Conservation (phyloP, 2,329 filamentous ascomycete genomes). For the Cordyceps pruinosa region DNA sequence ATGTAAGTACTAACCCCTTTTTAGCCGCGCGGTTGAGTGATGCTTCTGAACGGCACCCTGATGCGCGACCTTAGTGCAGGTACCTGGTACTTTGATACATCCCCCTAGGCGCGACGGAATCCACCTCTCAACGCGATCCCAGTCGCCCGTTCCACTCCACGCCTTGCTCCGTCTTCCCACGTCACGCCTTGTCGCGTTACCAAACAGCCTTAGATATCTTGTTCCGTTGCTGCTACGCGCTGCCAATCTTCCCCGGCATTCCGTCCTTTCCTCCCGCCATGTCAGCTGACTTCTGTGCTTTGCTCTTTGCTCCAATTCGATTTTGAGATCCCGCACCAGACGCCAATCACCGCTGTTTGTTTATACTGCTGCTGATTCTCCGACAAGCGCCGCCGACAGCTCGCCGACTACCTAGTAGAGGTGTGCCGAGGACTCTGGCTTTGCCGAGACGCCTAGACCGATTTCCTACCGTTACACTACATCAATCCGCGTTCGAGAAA, state of each 20-base stretch:
- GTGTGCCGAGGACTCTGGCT: neutral
- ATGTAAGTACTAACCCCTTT: no score
- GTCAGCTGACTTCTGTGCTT: neutral
- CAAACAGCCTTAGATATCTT: conserved; percentile 3
- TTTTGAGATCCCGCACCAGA: neutral
- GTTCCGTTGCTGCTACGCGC: neutral
- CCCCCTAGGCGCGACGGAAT: conserved; percentile 3
- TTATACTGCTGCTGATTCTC: neutral
- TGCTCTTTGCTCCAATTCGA: conserved; percentile 3
- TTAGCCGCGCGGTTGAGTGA: no score
- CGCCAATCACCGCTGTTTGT: neutral
- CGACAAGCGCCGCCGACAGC: neutral
- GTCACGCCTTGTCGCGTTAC: conserved; percentile 1
- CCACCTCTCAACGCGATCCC: conserved; percentile 9
- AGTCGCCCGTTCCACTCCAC: neutral
- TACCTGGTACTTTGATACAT: neutral
- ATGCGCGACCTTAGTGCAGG: no score
- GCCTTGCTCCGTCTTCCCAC: neutral
- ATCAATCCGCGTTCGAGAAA: neutral
- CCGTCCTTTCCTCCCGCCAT: neutral
- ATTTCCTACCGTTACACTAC: no score
- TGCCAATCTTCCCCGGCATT: neutral
- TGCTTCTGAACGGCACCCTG: no score
- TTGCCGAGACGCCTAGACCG: neutral
- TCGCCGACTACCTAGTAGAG: neutral